These are phyloP conservation scores for Linnemannia hyalina DNA, from an alignment of 192 early-diverging fungal species.

Conservation along the genomic window DNA sequence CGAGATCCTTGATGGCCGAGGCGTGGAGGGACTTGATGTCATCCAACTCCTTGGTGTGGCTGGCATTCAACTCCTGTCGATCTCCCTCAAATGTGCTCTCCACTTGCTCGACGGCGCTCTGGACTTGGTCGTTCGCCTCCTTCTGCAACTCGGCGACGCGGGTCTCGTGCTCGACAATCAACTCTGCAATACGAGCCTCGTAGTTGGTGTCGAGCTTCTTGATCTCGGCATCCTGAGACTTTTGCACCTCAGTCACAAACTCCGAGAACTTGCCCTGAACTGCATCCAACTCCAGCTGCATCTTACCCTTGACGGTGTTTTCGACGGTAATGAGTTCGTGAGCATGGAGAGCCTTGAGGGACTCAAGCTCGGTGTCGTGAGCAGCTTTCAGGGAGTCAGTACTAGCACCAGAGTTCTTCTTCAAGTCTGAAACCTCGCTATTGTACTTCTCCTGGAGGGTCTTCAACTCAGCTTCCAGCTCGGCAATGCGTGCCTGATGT, in stretches of 20 bases:
- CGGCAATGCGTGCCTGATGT: conserved; percentile 24
- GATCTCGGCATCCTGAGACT: conserved; percentile 34
- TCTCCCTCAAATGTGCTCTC: conserved; percentile 50
- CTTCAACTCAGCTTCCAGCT: conserved; percentile 38
- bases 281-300: conserved; percentile 41
- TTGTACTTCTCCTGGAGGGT: conserved; percentile 42
- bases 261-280: conserved; percentile 50
- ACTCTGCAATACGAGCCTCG: conserved; percentile 50
- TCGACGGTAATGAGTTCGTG: conserved; percentile 39
- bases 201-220: conserved; percentile 43
- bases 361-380: conserved; percentile 39
- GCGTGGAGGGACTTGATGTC: conserved; percentile 35
- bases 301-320: conserved; percentile 48
- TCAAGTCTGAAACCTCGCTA: conserved; percentile 22
- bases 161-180: conserved; percentile 35
- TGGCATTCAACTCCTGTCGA: conserved; percentile 31
- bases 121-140: conserved; percentile 39
- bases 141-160: conserved; percentile 39
- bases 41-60: conserved; percentile 34
- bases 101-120: conserved; percentile 51
- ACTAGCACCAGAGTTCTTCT: background rate
- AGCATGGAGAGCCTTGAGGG: conserved; percentile 38
- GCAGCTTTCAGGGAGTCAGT: conserved; percentile 41
- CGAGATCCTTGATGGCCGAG: conserved; percentile 44
- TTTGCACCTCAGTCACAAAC: conserved; percentile 37